Evolutionary conservation across 148 eudicot species (phyloP).

Genomic region (Persicaria maculosa): DNA sequence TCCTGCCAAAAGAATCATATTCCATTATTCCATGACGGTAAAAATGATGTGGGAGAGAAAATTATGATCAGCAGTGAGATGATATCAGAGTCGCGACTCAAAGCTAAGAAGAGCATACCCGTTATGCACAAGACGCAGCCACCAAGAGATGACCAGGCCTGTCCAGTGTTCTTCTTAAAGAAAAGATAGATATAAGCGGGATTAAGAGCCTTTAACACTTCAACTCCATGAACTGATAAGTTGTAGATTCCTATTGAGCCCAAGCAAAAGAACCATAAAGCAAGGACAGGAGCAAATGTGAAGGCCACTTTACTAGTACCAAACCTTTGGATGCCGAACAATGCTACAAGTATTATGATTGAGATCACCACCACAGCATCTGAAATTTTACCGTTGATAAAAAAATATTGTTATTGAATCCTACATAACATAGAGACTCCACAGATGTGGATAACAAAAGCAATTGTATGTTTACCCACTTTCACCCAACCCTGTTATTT

Average conservation of each 20-base stretch:
- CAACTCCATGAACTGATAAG: conserved; percentile 42
- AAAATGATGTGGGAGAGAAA: background rate
- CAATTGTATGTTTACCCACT: conserved; percentile 39
- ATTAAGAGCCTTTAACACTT: conserved; percentile 78
- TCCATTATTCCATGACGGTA: background rate
- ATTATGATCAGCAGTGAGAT: conserved; percentile 8
- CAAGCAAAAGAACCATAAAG: conserved; percentile 85
- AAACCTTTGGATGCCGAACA: conserved; percentile 89
- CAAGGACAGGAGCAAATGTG: conserved; percentile 87
- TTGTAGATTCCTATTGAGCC: conserved; percentile 83
- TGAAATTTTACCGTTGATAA: conserved; percentile 20
- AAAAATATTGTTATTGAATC: background rate
- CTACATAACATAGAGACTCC: background rate
- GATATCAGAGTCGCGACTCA: background rate
- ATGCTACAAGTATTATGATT: conserved; percentile 67
- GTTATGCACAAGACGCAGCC: conserved; percentile 99
- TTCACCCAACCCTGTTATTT: conserved; percentile 76
- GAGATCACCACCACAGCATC: conserved; percentile 74
- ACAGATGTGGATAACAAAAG: background rate
- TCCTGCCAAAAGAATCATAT: conserved; percentile 35
- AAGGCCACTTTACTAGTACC: conserved; percentile 96
- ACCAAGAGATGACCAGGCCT: conserved; percentile 95
- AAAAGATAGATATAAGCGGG: conserved; percentile 73
- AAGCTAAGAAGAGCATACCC: conserved; percentile 35
- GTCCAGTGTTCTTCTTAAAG: conserved; percentile 58